These are phyloP conservation scores for Euphrasia confusa DNA, from an alignment of 257 asterid genomes.

Conservation along the genomic window DNA sequence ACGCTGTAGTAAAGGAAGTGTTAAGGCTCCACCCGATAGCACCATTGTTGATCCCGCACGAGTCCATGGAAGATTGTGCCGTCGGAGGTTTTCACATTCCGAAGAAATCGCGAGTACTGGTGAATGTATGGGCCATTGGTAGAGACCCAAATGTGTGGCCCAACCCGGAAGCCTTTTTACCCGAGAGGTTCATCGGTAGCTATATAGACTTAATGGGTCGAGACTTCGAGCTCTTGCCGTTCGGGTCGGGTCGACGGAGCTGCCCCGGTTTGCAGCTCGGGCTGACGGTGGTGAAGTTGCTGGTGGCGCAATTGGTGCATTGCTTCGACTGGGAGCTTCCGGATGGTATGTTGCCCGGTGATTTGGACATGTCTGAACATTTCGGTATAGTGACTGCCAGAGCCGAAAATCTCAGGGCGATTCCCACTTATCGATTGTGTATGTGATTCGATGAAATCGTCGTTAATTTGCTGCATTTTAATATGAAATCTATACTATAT, in stretches of 20 bases:
- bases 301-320: constrained; percentile 32
- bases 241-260: constrained; percentile 33
- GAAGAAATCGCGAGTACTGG: constrained; percentile 22
- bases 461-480: too few species aligned
- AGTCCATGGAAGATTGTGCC: constrained; percentile 32
- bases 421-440: constrained; percentile 21
- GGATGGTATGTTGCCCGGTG: constrained; percentile 18
- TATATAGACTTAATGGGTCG: constrained; percentile 23
- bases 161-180: constrained; percentile 25
- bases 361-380: constrained; percentile 28
- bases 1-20: constrained; percentile 31
- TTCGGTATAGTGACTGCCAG: constrained; percentile 25
- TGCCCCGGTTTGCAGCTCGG: constrained; percentile 38
- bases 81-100: constrained; percentile 30
- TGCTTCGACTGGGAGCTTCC: constrained; percentile 40
- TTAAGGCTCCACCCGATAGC: constrained; percentile 33
- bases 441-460: neutral
- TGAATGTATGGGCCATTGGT: constrained; percentile 34
- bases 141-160: constrained; percentile 34
- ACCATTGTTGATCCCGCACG: constrained; percentile 32
- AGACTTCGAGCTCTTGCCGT: constrained; percentile 25
- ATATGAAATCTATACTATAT: too few species aligned
- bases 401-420: constrained; percentile 22
- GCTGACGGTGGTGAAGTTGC: constrained; percentile 16
- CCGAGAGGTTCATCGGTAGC: constrained; percentile 30